These are phyloP conservation scores for Trichoderma oligosporum DNA, from an alignment of 2,329 filamentous ascomycete species.

Conservation along the genomic window DNA sequence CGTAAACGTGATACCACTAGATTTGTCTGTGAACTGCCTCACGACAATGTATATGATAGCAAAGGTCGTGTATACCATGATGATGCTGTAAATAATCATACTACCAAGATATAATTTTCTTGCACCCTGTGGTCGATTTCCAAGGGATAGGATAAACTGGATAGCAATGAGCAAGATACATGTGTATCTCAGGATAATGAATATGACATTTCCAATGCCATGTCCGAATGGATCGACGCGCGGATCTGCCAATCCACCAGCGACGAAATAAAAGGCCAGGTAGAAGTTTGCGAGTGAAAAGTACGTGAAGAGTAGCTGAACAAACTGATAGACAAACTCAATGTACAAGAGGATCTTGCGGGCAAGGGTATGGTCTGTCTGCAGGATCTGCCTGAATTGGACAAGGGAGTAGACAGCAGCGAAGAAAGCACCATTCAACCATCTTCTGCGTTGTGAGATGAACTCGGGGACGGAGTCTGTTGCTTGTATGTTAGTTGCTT, in stretches of 20 bases:
- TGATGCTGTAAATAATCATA: slow-evolving; percentile 86
- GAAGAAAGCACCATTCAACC: slow-evolving; percentile 98
- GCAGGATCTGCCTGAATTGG: slow-evolving; percentile 90
- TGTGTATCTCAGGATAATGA: slow-evolving; percentile 78
- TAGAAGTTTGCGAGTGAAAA: slow-evolving; percentile 99
- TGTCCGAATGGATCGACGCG: slow-evolving; percentile 88
- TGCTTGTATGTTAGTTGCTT: slow-evolving; percentile 26
- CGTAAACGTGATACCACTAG: slow-evolving; percentile 42
- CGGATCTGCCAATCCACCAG: slow-evolving; percentile 78
- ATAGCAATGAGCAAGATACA: slow-evolving; percentile 85
- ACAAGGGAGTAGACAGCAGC: slow-evolving; percentile 96
- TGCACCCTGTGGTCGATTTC: slow-evolving; percentile 91
- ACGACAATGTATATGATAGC: slow-evolving; percentile 85
- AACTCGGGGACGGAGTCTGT: slow-evolving; percentile 90
- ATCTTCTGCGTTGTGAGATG: slow-evolving; percentile 90
- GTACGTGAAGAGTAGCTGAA: slow-evolving; percentile 91
- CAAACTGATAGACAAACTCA: slow-evolving; percentile 92
- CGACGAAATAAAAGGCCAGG: slow-evolving; percentile 96
- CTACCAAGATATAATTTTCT: slow-evolving; percentile 83
- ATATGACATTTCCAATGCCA: slow-evolving; percentile 77
- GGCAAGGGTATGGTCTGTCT: slow-evolving; percentile 82
- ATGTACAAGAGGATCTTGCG: slow-evolving; percentile 91
- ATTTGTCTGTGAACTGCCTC: slow-evolving; percentile 62
- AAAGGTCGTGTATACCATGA: slow-evolving; percentile 95
- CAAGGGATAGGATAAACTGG: slow-evolving; percentile 94